Percentiles rank a stretch among this genome's conserved stretches.
These are phyloP conservation scores for Emergomyces orientalis DNA, from an alignment of 2,329 filamentous ascomycete species.

Conservation along the genomic window DNA sequence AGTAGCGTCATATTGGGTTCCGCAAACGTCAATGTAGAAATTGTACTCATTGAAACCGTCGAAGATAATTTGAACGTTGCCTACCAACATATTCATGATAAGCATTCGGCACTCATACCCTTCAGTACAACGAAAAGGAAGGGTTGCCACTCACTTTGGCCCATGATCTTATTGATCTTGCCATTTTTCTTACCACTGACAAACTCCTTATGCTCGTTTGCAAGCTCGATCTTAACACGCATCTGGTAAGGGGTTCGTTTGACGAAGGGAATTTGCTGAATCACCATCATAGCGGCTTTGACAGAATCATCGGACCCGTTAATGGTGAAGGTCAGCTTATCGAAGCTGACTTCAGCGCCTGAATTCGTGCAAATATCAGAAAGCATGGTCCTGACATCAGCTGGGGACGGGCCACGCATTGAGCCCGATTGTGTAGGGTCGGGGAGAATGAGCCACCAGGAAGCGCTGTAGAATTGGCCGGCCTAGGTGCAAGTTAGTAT, in stretches of 20 bases:
- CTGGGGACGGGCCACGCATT: constrained; percentile 50
- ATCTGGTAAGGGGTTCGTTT: constrained; percentile 83
- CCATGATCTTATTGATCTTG: constrained; percentile 99
- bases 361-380: constrained; percentile 95
- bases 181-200: constrained; percentile 99
- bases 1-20: constrained; percentile 83
- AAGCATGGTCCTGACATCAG: constrained; percentile 80
- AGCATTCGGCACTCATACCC: neutral
- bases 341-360: constrained; percentile 87
- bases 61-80: constrained; percentile 97
- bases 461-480: constrained; percentile 94
- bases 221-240: constrained; percentile 94
- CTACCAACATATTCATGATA: constrained; percentile 32
- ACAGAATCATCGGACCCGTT: constrained; percentile 94
- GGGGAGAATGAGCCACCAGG: constrained; percentile 83
- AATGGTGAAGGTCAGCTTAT: constrained; percentile 87
- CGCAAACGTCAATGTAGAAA: constrained; percentile 98
- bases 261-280: constrained; percentile 84
- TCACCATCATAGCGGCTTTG: constrained; percentile 87
- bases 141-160: constrained; percentile 58
- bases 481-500: constrained; percentile 45
- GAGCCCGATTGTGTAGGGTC: constrained; percentile 52
- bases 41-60: constrained; percentile 99
- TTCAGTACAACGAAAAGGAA: neutral
- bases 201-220: constrained; percentile 99